Conservation (phyloP, 1,284 basidiomycete species). For the Ganoderma meredithae region DNA sequence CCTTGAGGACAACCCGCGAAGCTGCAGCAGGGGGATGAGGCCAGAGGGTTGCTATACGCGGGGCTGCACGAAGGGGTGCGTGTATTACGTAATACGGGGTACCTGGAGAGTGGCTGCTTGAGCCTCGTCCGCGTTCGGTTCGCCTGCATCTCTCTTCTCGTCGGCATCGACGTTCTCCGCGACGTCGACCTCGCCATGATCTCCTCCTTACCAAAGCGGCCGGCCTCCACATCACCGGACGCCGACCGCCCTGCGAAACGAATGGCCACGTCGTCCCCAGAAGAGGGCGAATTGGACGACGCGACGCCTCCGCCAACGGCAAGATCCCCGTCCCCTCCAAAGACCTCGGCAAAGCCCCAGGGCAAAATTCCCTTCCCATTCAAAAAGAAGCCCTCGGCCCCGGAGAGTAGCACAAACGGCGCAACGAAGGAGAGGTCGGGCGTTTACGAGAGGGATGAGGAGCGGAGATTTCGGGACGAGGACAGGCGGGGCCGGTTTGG, state of each 20-base stretch:
- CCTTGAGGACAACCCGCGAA: not conserved
- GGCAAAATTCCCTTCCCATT: conserved; percentile 70
- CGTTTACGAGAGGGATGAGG: conserved; percentile 56
- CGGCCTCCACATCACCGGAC: conserved; percentile 57
- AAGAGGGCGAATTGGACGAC: conserved; percentile 80
- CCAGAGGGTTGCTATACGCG: not conserved
- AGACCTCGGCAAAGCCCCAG: conserved; percentile 29
- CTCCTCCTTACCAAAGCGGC: conserved; percentile 56
- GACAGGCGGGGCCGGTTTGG: conserved; percentile 37
- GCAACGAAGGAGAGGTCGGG: conserved; percentile 29
- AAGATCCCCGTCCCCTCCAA: conserved; percentile 35
- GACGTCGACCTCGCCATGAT: conserved; percentile 28
- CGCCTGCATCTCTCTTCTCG: not conserved
- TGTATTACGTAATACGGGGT: conserved; percentile 15
- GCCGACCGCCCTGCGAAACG: conserved; percentile 61
- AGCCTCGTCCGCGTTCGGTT: not conserved
- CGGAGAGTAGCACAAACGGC: conserved; percentile 30
- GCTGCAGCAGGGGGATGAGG: not conserved
- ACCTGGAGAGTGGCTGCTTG: conserved; percentile 14
- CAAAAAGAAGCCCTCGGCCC: conserved; percentile 57
- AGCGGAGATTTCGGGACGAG: conserved; percentile 46
- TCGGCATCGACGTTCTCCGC: conserved; percentile 17
- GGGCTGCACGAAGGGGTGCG: not conserved
- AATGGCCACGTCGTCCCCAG: conserved; percentile 65
- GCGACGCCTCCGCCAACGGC: conserved; percentile 38